Conservation (phyloP, 306 rosid species). For the Rubus parviflorus region DNA sequence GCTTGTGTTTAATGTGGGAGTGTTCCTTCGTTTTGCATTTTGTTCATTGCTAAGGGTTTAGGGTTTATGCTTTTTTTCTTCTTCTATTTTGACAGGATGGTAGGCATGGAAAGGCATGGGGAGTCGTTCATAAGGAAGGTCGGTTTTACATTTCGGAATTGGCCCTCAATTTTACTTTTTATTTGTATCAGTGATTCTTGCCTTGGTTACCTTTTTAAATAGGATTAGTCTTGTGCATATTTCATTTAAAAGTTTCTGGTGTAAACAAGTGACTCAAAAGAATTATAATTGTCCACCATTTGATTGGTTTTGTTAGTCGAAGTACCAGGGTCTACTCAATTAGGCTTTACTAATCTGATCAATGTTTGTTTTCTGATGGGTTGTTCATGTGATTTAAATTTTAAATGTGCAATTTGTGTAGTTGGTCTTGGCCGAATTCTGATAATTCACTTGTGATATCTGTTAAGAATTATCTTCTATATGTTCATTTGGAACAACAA, state of each 20-base stretch:
- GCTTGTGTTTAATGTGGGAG: not conserved
- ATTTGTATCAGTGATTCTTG: not conserved
- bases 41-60: constrained; percentile 21
- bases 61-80: constrained; percentile 11
- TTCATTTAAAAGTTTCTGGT: not conserved
- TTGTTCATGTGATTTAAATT: not conserved
- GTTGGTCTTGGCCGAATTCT: not conserved
- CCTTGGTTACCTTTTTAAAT: not conserved
- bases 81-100: constrained; percentile 63
- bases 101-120: constrained; percentile 97
- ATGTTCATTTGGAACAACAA: not conserved
- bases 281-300: not conserved
- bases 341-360: not conserved
- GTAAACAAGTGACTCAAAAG: not conserved
- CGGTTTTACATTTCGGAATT: constrained; percentile 12
- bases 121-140: constrained; percentile 84
- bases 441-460: not conserved
- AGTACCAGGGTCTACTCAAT: not conserved
- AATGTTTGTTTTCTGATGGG: not conserved
- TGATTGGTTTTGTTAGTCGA: not conserved
- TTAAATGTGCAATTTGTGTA: not conserved
- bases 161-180: not conserved
- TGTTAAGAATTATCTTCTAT: not conserved
- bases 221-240: not conserved
- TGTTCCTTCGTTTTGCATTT: not conserved